Evolutionary conservation across 345 rosid species (phyloP).

Genomic region (Isatis tinctoria): DNA sequence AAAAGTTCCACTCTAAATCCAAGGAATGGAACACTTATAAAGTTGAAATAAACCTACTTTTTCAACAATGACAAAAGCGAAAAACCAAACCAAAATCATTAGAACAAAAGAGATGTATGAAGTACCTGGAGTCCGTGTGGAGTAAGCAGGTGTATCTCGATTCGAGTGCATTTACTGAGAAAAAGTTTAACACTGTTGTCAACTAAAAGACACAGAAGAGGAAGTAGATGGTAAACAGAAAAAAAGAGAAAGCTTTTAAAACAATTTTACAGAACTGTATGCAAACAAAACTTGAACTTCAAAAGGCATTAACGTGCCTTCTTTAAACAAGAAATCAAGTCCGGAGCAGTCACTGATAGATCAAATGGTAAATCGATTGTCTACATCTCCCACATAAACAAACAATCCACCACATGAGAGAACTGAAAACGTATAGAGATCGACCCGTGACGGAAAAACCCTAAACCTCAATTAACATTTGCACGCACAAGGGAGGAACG

Average conservation of each 20-base stretch:
- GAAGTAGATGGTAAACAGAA: neutral
- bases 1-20: neutral
- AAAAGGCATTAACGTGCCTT: neutral
- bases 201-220: neutral
- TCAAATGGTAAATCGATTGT: neutral
- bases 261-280: neutral
- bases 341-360: neutral
- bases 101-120: neutral
- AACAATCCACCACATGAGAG: neutral
- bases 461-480: neutral
- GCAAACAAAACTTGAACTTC: neutral
- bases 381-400: neutral
- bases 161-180: constrained; percentile 88
- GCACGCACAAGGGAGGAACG: neutral
- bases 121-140: constrained; percentile 81
- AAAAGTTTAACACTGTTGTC: neutral
- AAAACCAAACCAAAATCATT: neutral
- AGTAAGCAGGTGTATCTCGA: constrained; percentile 80
- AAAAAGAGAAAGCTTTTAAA: neutral
- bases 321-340: neutral
- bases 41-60: neutral
- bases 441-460: neutral
- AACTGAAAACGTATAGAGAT: neutral
- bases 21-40: neutral
- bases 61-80: neutral